A percentile compares a stretch with the other conserved stretches of the same genome.
Conservation (phyloP, 2,329 filamentous ascomycete genomes). For the Sordariomycetes sp. region DNA sequence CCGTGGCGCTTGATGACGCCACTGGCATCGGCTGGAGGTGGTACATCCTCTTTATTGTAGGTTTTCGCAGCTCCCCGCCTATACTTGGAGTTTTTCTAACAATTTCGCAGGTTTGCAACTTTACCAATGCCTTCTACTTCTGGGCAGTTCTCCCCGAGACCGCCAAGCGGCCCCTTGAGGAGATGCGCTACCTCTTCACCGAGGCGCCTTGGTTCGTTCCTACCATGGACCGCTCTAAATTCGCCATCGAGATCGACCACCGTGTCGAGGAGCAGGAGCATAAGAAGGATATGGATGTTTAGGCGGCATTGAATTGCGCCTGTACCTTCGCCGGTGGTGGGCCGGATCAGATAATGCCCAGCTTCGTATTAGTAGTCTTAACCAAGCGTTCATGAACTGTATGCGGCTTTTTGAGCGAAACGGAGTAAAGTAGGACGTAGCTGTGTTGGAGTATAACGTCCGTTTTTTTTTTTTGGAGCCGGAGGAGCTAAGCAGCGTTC, state of each 20-base stretch:
- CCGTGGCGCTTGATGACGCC: conserved; percentile 34
- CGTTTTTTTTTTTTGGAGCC: no score
- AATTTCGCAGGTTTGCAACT: conserved; percentile 45
- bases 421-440: no score
- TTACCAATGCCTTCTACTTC: conserved; percentile 38
- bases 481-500: no score
- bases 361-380: no score
- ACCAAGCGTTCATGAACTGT: no score
- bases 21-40: conserved; percentile 32
- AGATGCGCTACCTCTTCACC: conserved; percentile 59
- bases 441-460: no score
- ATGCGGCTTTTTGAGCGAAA: no score
- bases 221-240: conserved; percentile 34
- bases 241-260: conserved; percentile 42
- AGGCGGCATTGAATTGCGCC: neutral
- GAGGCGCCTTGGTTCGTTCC: conserved; percentile 53
- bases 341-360: neutral
- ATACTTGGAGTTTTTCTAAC: conserved; percentile 28
- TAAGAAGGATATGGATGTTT: conserved; percentile 24
- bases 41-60: conserved; percentile 33
- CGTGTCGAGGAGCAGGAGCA: conserved; percentile 45
- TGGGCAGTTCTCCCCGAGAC: conserved; percentile 59
- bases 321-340: no score
- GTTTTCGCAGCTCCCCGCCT: conserved; percentile 2
- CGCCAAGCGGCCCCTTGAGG: conserved; percentile 50